Evolutionary conservation across 2,329 filamentous ascomycete genomes (phyloP).

Genomic region (Fusarium sp.): DNA sequence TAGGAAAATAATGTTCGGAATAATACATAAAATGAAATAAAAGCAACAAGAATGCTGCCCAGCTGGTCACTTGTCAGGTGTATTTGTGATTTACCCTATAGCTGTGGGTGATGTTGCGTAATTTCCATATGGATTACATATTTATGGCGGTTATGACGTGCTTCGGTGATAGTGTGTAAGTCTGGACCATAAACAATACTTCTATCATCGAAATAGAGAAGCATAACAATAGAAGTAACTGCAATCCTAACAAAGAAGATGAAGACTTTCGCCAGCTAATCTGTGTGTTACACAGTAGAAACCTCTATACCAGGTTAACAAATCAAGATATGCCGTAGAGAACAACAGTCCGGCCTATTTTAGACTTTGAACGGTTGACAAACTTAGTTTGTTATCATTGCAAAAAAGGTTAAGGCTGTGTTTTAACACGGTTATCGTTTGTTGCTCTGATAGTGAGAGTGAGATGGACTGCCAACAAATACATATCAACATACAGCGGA

Average conservation of each 20-base stretch:
- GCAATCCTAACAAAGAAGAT: neutral
- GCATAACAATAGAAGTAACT: neutral
- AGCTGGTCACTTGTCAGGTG: neutral
- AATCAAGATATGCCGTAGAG: neutral
- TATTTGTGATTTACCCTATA: slow-evolving; percentile 7
- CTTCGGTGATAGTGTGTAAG: neutral
- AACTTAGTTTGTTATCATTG: neutral
- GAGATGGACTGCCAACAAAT: neutral
- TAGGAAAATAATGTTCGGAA: neutral
- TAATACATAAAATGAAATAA: neutral
- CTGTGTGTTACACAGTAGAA: neutral
- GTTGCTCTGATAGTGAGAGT: neutral
- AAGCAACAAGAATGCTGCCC: neutral
- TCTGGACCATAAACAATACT: neutral
- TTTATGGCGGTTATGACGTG: neutral
- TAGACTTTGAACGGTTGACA: neutral
- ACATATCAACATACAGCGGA: neutral
- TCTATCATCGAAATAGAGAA: neutral
- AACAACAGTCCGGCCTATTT: neutral
- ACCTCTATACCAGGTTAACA: neutral
- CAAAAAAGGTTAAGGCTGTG: neutral
- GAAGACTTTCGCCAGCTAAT: neutral
- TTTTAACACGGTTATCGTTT: neutral
- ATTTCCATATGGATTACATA: neutral
- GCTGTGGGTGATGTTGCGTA: neutral